These are phyloP conservation scores for Trypanosoma avium DNA, from an alignment of 208 protist genomes.

Conservation along the genomic window DNA sequence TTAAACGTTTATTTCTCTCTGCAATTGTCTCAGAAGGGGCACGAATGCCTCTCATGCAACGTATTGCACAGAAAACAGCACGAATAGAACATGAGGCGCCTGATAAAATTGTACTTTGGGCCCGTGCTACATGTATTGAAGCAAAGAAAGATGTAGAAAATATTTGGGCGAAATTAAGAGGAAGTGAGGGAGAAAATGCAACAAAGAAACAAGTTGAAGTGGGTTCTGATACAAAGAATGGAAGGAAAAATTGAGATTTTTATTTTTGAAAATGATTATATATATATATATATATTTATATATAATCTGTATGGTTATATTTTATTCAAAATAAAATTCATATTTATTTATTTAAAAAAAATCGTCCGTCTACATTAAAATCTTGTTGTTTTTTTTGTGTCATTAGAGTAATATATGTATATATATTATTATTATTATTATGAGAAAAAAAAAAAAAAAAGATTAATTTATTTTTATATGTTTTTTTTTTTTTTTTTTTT, in stretches of 20 bases:
- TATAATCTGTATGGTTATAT: too few species aligned
- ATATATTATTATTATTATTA: neutral
- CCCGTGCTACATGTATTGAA: slow-evolving; percentile 48
- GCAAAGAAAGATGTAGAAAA: slow-evolving; percentile 46
- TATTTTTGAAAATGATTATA: neutral
- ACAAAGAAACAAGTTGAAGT: slow-evolving; percentile 1
- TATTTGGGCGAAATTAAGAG: slow-evolving; percentile 8
- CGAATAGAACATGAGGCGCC: slow-evolving; percentile 35
- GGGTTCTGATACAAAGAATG: neutral
- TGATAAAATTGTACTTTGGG: slow-evolving; percentile 56
- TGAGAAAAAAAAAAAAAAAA: neutral
- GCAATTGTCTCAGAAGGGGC: slow-evolving; percentile 30
- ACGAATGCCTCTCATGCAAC: slow-evolving; percentile 38
- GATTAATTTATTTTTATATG: neutral
- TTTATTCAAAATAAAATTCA: too few species aligned
- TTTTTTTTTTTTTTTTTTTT: neutral
- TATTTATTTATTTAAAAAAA: too few species aligned
- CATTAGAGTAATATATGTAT: neutral
- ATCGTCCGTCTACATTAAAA: too few species aligned
- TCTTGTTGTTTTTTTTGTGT: too few species aligned
- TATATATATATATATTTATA: neutral
- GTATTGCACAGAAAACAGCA: slow-evolving; percentile 47
- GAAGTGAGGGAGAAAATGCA: neutral
- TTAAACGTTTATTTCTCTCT: slow-evolving; percentile 16
- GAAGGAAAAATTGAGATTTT: neutral